phyloP scores from a whole-genome alignment of 176 grass and related monocot genomes.

The Canna indica region DNA sequence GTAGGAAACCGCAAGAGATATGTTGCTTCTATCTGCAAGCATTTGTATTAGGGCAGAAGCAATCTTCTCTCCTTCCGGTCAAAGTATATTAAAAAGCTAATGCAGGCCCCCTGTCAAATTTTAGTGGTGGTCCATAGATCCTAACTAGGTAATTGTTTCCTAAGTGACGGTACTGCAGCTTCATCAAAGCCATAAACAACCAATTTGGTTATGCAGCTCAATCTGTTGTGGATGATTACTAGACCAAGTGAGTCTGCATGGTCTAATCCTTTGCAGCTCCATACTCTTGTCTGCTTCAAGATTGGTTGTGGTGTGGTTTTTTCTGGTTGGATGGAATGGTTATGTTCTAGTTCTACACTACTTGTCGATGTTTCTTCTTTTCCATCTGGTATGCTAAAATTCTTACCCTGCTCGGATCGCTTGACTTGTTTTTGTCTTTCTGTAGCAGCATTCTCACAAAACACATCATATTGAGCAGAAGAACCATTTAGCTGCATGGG shows the following conservation, averaged over 20 bases:
- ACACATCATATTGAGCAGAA: background rate
- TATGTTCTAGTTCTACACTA: background rate
- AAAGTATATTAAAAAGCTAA: conserved; percentile 91
- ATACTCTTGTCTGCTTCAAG: background rate
- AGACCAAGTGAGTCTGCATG: conserved; percentile 72
- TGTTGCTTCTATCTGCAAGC: conserved; percentile 75
- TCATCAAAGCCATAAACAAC: conserved; percentile 68
- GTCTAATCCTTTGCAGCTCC: conserved; percentile 70
- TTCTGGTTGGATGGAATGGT: background rate
- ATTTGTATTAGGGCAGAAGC: conserved; percentile 71
- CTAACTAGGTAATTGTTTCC: conserved; percentile 48
- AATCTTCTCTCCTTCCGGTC: conserved; percentile 76
- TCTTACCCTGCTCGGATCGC: background rate
- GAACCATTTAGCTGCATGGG: conserved; percentile 7
- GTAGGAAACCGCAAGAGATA: conserved; percentile 70
- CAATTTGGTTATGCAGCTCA: conserved; percentile 87
- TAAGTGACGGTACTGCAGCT: conserved; percentile 52
- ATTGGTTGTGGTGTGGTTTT: background rate
- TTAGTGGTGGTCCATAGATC: too few species aligned
- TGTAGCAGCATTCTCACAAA: background rate
- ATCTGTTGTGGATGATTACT: conserved; percentile 51
- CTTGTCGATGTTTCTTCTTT: background rate
- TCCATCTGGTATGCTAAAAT: background rate
- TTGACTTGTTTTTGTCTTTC: conserved; percentile 5
- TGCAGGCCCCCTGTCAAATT: conserved; percentile 67